These are phyloP conservation scores for Gracilaria vermiculophylla DNA, from an alignment of 23 red algal species.

Conservation along the genomic window DNA sequence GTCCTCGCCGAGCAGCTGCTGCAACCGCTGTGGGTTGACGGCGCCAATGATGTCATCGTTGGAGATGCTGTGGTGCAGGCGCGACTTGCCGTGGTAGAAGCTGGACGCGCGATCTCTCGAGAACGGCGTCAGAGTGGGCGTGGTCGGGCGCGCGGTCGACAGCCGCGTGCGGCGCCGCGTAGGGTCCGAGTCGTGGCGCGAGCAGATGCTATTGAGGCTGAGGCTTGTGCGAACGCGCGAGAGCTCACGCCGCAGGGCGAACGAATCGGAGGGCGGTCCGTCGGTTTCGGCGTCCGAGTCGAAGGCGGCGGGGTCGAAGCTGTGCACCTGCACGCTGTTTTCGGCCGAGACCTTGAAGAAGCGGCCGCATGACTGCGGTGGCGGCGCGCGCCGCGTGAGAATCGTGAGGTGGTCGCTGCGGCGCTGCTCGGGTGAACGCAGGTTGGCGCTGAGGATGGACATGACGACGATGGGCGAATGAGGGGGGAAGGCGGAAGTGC, in stretches of 20 bases:
- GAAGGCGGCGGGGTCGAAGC: slow-evolving; percentile 11
- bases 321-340: neutral
- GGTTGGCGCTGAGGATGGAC: neutral
- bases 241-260: slow-evolving; percentile 17
- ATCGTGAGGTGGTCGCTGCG: slow-evolving; percentile 32
- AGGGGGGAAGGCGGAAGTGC: neutral
- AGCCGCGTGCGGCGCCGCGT: neutral
- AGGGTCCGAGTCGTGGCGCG: neutral
- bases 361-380: neutral
- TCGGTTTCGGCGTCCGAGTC: slow-evolving; percentile 47
- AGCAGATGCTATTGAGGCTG: slow-evolving; percentile 4
- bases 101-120: slow-evolving; percentile 10
- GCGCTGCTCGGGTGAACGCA: slow-evolving; percentile 33
- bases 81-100: slow-evolving; percentile 24
- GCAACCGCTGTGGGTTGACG: neutral
- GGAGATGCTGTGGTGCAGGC: neutral
- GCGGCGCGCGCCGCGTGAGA: slow-evolving; percentile 37
- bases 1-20: slow-evolving; percentile 9
- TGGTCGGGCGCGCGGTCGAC: neutral
- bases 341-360: slow-evolving; percentile 36
- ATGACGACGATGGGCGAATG: neutral
- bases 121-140: neutral
- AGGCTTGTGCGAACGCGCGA: slow-evolving; percentile 28
- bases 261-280: slow-evolving; percentile 38
- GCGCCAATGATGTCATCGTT: slow-evolving; percentile 7